Evolutionary conservation across 768 basidiomycete genomes (phyloP).

Genomic region (Holtermannia corniformis): DNA sequence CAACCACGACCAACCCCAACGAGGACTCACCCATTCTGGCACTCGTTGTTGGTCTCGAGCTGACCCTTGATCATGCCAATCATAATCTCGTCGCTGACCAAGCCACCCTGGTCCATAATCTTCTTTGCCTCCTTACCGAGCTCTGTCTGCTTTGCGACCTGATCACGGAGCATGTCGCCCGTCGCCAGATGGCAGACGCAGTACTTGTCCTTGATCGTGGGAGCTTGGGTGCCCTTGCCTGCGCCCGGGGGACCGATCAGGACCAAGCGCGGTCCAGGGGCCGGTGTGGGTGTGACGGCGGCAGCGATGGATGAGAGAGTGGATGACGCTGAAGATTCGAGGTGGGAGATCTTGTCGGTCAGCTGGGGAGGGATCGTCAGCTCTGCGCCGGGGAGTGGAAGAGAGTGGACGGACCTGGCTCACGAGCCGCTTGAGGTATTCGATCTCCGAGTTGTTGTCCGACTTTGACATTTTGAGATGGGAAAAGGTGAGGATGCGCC

Average conservation of each 20-base stretch:
- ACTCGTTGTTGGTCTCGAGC: conserved; percentile 80
- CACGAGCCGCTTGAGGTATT: conserved; percentile 89
- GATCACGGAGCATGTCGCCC: conserved; percentile 95
- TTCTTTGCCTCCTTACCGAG: conserved; percentile 91
- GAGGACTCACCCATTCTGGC: conserved; percentile 81
- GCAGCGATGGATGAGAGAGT: conserved; percentile 9
- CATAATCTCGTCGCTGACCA: conserved; percentile 94
- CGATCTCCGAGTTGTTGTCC: conserved; percentile 57
- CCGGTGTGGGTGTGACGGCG: conserved; percentile 2
- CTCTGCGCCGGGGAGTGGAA: not conserved
- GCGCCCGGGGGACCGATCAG: conserved; percentile 95
- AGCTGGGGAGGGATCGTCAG: conserved; percentile 43
- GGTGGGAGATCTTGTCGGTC: conserved; percentile 70
- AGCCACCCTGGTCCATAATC: conserved; percentile 92
- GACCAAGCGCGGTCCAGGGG: conserved; percentile 74
- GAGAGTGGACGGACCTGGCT: conserved; percentile 47
- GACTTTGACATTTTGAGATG: too few relatives aligned
- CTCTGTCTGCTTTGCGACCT: conserved; percentile 74
- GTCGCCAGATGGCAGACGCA: conserved; percentile 98
- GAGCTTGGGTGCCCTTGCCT: conserved; percentile 98
- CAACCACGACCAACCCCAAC: not conserved
- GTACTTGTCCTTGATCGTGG: conserved; percentile 80
- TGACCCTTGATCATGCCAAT: conserved; percentile 96
- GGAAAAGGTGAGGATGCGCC: too few relatives aligned
- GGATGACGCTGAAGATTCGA: conserved; percentile 56